Conservation (phyloP, 2,329 filamentous ascomycete genomes). For the Neospermospora avenae region DNA sequence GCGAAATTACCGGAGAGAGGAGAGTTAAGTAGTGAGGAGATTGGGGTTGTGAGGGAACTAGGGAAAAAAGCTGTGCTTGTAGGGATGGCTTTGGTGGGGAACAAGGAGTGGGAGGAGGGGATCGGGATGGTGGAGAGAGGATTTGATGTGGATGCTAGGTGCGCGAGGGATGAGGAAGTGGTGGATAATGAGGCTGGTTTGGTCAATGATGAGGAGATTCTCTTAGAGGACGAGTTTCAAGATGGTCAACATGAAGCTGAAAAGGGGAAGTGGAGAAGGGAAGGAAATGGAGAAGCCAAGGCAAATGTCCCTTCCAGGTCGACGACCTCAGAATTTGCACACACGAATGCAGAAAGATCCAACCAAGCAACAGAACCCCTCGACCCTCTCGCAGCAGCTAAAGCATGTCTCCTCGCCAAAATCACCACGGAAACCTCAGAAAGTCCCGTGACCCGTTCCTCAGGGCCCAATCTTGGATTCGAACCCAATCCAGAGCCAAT, state of each 20-base stretch:
- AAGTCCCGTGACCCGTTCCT: neutral
- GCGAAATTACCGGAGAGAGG: slow-evolving; percentile 72
- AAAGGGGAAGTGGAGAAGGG: neutral
- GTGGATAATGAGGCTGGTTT: slow-evolving; percentile 2
- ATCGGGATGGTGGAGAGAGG: slow-evolving; percentile 47
- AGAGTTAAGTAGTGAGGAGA: slow-evolving; percentile 70
- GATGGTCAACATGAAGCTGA: slow-evolving; percentile 4
- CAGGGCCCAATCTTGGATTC: neutral
- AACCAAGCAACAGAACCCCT: neutral
- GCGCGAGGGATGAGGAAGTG: slow-evolving; percentile 13
- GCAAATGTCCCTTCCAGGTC: neutral
- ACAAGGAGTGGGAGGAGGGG: slow-evolving; percentile 39
- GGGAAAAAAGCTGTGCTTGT: slow-evolving; percentile 69
- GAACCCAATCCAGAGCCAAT: slow-evolving; percentile 8
- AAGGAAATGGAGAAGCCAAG: neutral
- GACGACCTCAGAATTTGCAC: too few relatives aligned
- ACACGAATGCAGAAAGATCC: neutral
- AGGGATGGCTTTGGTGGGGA: slow-evolving; percentile 36
- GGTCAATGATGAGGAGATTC: slow-evolving; percentile 3
- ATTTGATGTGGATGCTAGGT: slow-evolving; percentile 35
- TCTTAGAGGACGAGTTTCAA: slow-evolving; percentile 8
- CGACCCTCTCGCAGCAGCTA: slow-evolving; percentile 37
- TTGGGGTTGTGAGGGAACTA: slow-evolving; percentile 73
- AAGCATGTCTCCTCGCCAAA: slow-evolving; percentile 41
- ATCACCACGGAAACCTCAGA: neutral